phyloP scores from a whole-genome alignment of 2,329 filamentous ascomycete genomes.

The Berkeleyomyces basicola region DNA sequence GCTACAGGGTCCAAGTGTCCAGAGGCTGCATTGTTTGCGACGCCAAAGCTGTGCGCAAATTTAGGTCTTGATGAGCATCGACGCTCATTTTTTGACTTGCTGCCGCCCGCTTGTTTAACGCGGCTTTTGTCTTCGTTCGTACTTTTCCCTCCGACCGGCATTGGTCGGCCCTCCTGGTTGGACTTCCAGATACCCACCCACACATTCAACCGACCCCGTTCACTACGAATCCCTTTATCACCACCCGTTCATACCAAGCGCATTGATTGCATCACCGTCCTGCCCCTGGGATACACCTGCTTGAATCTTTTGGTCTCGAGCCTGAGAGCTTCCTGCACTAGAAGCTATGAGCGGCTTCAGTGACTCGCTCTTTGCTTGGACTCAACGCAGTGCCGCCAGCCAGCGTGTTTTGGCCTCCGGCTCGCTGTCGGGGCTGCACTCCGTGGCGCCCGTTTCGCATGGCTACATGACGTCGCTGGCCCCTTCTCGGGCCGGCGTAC shows the following conservation, averaged over 20 bases:
- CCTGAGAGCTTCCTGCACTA: constrained; percentile 1
- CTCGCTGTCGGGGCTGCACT: constrained; percentile 43
- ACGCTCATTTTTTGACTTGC: too few relatives aligned
- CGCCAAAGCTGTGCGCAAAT: too few relatives aligned
- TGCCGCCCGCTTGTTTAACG: too few relatives aligned
- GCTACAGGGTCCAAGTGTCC: background rate
- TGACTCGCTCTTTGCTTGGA: constrained; percentile 10
- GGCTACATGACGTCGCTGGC: constrained; percentile 36
- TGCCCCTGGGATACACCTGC: background rate
- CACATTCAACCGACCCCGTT: background rate
- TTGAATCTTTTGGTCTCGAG: background rate
- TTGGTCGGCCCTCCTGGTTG: background rate
- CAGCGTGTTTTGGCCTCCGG: constrained; percentile 39
- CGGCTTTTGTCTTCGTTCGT: too few relatives aligned
- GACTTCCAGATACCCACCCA: background rate
- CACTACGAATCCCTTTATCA: background rate
- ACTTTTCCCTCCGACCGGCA: too few relatives aligned
- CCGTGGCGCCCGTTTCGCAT: constrained; percentile 29
- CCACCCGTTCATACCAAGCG: background rate
- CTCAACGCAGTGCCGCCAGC: constrained; percentile 16
- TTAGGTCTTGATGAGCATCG: too few relatives aligned
- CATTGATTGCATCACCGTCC: background rate
- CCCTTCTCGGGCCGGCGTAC: constrained; percentile 23
- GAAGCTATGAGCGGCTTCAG: constrained; percentile 11
- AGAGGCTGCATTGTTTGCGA: background rate